Conservation (phyloP, 441 rosid species). For the Bocquillonia castaneifolia region DNA sequence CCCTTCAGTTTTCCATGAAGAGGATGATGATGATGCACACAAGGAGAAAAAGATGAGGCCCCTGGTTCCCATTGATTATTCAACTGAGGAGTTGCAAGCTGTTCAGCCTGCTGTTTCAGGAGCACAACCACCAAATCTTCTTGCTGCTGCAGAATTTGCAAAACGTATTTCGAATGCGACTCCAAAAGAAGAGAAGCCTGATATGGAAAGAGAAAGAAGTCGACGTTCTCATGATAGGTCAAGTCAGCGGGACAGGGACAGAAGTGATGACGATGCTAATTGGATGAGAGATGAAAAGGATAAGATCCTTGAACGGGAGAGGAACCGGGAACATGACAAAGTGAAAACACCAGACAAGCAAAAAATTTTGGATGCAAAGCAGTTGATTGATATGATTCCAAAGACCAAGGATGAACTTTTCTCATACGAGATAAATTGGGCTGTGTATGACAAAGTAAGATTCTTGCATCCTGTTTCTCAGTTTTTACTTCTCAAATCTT, state of each 20-base stretch:
- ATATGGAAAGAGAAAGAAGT: slow-evolving; percentile 69
- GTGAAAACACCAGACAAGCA: slow-evolving; percentile 66
- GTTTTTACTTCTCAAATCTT: not conserved
- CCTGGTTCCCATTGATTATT: slow-evolving; percentile 92
- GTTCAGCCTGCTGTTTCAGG: slow-evolving; percentile 59
- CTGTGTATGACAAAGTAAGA: slow-evolving; percentile 77
- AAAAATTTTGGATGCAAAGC: slow-evolving; percentile 92
- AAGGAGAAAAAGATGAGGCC: slow-evolving; percentile 95
- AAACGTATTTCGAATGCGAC: slow-evolving; percentile 71
- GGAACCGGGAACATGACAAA: slow-evolving; percentile 62
- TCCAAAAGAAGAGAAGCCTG: slow-evolving; percentile 67
- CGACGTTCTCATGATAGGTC: slow-evolving; percentile 70
- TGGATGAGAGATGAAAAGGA: slow-evolving; percentile 53
- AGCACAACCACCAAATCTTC: slow-evolving; percentile 68
- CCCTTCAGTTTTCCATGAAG: slow-evolving; percentile 89
- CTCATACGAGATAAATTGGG: slow-evolving; percentile 88
- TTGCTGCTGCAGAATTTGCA: slow-evolving; percentile 95
- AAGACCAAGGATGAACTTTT: slow-evolving; percentile 95
- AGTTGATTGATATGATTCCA: slow-evolving; percentile 95
- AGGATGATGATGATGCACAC: slow-evolving; percentile 85
- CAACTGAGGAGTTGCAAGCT: slow-evolving; percentile 90
- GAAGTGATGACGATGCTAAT: slow-evolving; percentile 41
- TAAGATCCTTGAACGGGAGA: slow-evolving; percentile 45
- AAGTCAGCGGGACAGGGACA: slow-evolving; percentile 63
- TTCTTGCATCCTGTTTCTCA: slow-evolving; percentile 2